Conservation (phyloP, 306 rosid genomes). For the Myrica gale region DNA sequence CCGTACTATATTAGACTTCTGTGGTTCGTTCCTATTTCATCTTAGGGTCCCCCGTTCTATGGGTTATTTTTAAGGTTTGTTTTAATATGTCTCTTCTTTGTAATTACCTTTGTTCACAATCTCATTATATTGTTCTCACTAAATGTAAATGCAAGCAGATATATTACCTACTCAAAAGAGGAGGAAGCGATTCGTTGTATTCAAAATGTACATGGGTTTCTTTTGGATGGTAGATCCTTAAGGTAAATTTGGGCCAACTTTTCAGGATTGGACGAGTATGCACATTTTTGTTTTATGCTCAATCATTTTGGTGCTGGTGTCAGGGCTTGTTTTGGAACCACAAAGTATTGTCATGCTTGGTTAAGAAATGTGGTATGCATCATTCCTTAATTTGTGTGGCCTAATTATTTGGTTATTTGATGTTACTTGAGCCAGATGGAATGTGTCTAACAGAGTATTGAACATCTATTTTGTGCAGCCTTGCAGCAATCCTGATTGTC, state of each 20-base stretch:
- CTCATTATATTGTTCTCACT: neutral
- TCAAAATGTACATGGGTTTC: slow-evolving; percentile 98
- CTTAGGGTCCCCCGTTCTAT: neutral
- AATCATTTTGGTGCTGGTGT: slow-evolving; percentile 7
- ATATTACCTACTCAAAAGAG: slow-evolving; percentile 93
- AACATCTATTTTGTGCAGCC: slow-evolving; percentile 56
- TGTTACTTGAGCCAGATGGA: slow-evolving; percentile 10
- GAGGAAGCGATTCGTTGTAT: slow-evolving; percentile 97
- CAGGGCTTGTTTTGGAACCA: slow-evolving; percentile 99
- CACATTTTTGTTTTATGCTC: neutral
- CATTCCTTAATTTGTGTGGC: slow-evolving; percentile 7
- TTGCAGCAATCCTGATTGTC: slow-evolving; percentile 95
- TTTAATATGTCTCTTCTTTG: neutral
- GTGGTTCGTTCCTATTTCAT: neutral
- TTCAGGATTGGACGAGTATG: neutral
- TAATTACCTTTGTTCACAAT: neutral
- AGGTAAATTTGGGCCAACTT: slow-evolving; percentile 41
- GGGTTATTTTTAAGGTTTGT: neutral
- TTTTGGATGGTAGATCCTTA: slow-evolving; percentile 86
- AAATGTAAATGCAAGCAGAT: slow-evolving; percentile 48
- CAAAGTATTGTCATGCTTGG: slow-evolving; percentile 99
- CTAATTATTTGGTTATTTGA: slow-evolving; percentile 15
- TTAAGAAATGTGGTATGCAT: slow-evolving; percentile 82
- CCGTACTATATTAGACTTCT: neutral
- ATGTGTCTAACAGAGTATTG: neutral